A percentile compares a stretch with the other conserved stretches of the same genome.
phyloP scores from a whole-genome alignment of 306 rosid genomes.

The Cicer chorassanicum region DNA sequence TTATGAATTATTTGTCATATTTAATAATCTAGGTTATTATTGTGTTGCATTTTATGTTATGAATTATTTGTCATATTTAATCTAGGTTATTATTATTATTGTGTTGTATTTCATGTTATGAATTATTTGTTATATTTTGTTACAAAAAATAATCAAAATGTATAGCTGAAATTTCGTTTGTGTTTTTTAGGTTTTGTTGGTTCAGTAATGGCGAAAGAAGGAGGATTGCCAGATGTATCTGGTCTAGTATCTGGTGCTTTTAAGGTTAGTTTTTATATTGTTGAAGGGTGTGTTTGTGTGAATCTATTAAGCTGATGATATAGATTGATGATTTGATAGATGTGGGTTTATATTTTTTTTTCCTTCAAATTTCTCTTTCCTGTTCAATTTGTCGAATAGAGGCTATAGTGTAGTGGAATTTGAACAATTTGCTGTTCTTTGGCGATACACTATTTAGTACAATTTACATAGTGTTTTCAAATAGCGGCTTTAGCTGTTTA shows the following conservation, averaged over 20 bases:
- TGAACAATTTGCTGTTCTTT: no score
- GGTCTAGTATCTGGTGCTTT: slow-evolving; percentile 76
- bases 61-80: neutral
- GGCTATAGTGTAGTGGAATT: no score
- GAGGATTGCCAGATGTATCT: slow-evolving; percentile 62
- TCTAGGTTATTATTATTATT: slow-evolving; percentile 35
- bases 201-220: slow-evolving; percentile 85
- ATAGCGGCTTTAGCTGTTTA: no score
- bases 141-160: neutral
- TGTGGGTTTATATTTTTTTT: neutral
- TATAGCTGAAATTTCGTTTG: slow-evolving; percentile 28
- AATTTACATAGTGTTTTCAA: no score
- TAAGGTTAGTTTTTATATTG: slow-evolving; percentile 60
- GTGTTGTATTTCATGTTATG: slow-evolving; percentile 32
- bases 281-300: slow-evolving; percentile 8
- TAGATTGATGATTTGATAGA: neutral
- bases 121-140: neutral
- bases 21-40: neutral
- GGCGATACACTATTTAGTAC: no score
- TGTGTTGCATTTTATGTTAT: slow-evolving; percentile 33
- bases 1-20: slow-evolving; percentile 20
- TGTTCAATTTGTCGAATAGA: no score
- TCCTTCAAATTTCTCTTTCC: neutral
- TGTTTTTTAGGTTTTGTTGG: slow-evolving; percentile 74
- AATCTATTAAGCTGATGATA: neutral